A percentile compares a stretch with the other conserved stretches of the same genome.
These are phyloP conservation scores for Lachnellula occidentalis DNA, from an alignment of 2,329 filamentous ascomycete genomes.

Conservation along the genomic window DNA sequence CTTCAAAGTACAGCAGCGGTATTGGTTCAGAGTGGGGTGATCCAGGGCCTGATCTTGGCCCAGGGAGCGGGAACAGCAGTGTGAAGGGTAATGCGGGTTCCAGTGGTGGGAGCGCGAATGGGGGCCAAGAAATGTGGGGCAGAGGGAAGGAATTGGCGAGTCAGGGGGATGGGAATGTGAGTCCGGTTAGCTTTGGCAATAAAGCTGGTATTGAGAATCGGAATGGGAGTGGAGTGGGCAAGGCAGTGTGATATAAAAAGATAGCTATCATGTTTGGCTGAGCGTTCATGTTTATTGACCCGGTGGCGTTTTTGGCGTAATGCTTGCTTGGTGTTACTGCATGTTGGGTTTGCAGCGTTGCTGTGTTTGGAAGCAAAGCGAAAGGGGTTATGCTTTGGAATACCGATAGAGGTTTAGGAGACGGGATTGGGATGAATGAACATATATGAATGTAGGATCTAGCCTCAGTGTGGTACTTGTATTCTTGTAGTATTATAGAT, in stretches of 20 bases:
- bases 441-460: neutral
- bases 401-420: neutral
- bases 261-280: neutral
- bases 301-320: neutral
- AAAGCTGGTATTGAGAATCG: slow-evolving; percentile 16
- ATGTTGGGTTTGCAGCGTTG: neutral
- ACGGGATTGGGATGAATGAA: neutral
- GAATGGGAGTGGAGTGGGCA: slow-evolving; percentile 13
- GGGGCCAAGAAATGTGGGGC: neutral
- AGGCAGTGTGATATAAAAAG: slow-evolving; percentile 17
- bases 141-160: slow-evolving; percentile 8
- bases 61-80: slow-evolving; percentile 23
- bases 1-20: slow-evolving; percentile 26
- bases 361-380: neutral
- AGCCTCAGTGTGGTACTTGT: neutral
- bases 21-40: slow-evolving; percentile 42
- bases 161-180: slow-evolving; percentile 14
- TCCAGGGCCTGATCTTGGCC: slow-evolving; percentile 49
- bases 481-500: neutral
- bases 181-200: slow-evolving; percentile 14
- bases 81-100: slow-evolving; percentile 16
- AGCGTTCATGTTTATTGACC: neutral
- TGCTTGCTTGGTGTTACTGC: neutral
- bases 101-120: slow-evolving; percentile 6
- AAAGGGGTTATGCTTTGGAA: neutral